Conservation (phyloP, 1,139 yeast species). For the Magnusiomyces clavatus region DNA sequence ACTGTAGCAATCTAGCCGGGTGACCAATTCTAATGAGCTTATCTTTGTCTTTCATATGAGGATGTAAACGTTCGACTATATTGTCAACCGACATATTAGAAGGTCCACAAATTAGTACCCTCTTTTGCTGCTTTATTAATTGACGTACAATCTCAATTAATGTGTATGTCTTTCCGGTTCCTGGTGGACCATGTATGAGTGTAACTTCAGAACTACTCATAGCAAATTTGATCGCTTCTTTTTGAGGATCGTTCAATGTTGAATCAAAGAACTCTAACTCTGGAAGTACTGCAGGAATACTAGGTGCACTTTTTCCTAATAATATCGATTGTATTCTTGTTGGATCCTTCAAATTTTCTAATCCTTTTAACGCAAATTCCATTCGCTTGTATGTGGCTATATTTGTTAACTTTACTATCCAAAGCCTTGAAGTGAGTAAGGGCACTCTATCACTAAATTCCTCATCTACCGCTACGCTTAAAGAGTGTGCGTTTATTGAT, state of each 20-base stretch:
- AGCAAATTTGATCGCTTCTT: constrained; percentile 50
- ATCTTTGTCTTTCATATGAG: constrained; percentile 39
- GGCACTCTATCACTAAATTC: constrained; percentile 32
- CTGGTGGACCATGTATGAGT: constrained; percentile 72
- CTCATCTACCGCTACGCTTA: constrained; percentile 60
- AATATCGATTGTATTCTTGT: constrained; percentile 22
- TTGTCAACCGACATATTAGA: constrained; percentile 95
- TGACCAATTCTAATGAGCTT: constrained; percentile 78
- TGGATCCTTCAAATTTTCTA: constrained; percentile 40
- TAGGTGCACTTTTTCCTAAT: constrained; percentile 24
- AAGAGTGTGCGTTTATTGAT: constrained; percentile 39
- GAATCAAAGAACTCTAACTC: constrained; percentile 40
- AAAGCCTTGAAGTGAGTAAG: constrained; percentile 27
- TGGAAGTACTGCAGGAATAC: constrained; percentile 13
- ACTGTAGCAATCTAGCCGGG: constrained; percentile 72
- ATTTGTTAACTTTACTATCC: constrained; percentile 35
- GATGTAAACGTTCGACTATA: constrained; percentile 68
- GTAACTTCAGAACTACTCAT: constrained; percentile 41
- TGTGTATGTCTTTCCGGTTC: constrained; percentile 80
- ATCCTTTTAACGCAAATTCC: constrained; percentile 68
- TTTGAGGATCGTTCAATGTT: constrained; percentile 64
- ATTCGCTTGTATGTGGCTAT: constrained; percentile 53
- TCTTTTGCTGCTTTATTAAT: constrained; percentile 49
- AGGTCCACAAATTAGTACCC: constrained; percentile 88
- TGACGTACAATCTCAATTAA: constrained; percentile 79